These are phyloP conservation scores for Fusarium irregulare DNA, from an alignment of 2,329 filamentous ascomycete genomes.

Conservation along the genomic window DNA sequence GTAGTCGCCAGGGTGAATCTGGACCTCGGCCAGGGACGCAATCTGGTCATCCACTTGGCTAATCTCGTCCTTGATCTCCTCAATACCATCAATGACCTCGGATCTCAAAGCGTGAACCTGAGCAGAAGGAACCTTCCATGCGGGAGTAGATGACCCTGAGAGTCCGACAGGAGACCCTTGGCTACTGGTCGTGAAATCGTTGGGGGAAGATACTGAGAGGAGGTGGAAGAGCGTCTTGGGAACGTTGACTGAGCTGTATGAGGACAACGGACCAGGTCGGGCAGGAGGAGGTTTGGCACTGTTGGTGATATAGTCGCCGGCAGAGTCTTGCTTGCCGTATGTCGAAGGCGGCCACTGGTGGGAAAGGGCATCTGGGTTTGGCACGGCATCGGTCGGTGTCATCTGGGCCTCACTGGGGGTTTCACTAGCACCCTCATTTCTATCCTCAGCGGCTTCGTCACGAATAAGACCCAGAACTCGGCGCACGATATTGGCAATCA, in stretches of 20 bases:
- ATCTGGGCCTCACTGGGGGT: conserved; percentile 61
- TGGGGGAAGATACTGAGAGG: conserved; percentile 76
- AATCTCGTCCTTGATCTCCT: conserved; percentile 96
- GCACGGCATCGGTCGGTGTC: conserved; percentile 56
- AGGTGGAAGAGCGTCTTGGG: conserved; percentile 89
- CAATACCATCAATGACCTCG: conserved; percentile 92
- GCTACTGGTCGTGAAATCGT: conserved; percentile 50
- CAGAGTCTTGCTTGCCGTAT: conserved; percentile 51
- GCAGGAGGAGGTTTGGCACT: conserved; percentile 49
- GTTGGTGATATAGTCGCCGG: conserved; percentile 46
- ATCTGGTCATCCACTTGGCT: conserved; percentile 94
- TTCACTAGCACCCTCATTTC: conserved; percentile 73
- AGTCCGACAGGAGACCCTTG: conserved; percentile 61
- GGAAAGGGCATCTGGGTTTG: conserved; percentile 43
- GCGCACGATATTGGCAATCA: conserved; percentile 93
- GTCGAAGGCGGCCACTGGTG: conserved; percentile 49
- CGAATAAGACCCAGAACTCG: conserved; percentile 90
- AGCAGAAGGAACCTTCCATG: conserved; percentile 54
- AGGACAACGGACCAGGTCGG: conserved; percentile 71
- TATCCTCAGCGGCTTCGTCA: conserved; percentile 86
- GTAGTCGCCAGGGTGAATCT: conserved; percentile 93
- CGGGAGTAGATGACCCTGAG: conserved; percentile 63
- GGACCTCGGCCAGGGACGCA: conserved; percentile 85
- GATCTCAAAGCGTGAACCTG: conserved; percentile 79
- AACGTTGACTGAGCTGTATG: conserved; percentile 72